phyloP scores from a whole-genome alignment of 208 protist species.

The Angomonas ambiguus region DNA sequence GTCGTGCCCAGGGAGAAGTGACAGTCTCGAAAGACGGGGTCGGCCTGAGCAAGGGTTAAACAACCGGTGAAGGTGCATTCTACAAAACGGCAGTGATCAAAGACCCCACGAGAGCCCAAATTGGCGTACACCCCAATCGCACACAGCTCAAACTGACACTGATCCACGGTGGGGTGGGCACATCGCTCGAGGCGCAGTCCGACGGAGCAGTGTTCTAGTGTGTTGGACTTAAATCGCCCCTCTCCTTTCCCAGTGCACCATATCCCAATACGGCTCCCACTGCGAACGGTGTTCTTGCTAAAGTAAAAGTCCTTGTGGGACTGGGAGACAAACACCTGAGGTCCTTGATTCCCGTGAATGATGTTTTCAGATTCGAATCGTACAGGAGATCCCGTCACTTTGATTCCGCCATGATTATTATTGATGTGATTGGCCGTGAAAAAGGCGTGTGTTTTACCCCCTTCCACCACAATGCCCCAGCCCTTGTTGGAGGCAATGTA shows the following conservation, averaged over 20 bases:
- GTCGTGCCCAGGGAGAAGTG: conserved; percentile 14
- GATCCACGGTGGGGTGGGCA: conserved; percentile 22
- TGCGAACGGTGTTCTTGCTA: conserved; percentile 17
- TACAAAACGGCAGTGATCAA: conserved; percentile 25
- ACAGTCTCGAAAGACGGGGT: conserved; percentile 20
- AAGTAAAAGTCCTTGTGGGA: conserved; percentile 17
- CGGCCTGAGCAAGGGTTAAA: conserved; percentile 17
- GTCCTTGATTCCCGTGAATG: conserved; percentile 27
- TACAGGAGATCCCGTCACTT: conserved; percentile 17
- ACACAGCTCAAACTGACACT: conserved; percentile 27
- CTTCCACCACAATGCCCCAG: conserved; percentile 33
- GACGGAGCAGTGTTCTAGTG: conserved; percentile 26
- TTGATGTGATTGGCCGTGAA: conserved; percentile 31
- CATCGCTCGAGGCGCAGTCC: conserved; percentile 22
- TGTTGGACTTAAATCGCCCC: conserved; percentile 22
- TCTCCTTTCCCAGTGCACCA: conserved; percentile 19
- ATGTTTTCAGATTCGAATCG: conserved; percentile 19
- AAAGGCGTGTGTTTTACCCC: conserved; percentile 6
- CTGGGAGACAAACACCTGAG: conserved; percentile 25
- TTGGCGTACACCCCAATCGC: conserved; percentile 21
- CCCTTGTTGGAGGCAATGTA: conserved; percentile 39
- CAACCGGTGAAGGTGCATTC: conserved; percentile 14
- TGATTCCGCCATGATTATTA: conserved; percentile 27
- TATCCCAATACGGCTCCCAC: conserved; percentile 23
- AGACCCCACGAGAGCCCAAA: conserved; percentile 13